A percentile compares a stretch with the other conserved stretches of the same genome.
These are phyloP conservation scores for Luffa aegyptiaca DNA, from an alignment of 306 rosid genomes.

Conservation along the genomic window DNA sequence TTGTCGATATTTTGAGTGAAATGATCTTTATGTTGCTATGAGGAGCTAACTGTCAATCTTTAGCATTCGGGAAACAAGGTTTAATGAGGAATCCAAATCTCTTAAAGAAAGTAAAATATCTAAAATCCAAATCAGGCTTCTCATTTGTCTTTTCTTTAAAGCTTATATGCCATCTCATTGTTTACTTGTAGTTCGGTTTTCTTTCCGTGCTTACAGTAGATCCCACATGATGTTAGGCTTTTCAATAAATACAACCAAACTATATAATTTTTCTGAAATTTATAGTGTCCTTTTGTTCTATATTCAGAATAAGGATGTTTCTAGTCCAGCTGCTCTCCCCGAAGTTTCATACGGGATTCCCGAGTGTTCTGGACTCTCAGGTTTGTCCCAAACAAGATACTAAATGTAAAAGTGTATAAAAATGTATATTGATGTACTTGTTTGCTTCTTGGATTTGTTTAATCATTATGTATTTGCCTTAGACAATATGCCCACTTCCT, in stretches of 20 bases:
- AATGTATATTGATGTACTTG: background rate
- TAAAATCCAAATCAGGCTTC: background rate
- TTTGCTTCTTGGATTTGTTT: slow-evolving; percentile 7
- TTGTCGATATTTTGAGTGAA: background rate
- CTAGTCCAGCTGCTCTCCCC: slow-evolving; percentile 28
- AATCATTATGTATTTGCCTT: slow-evolving; percentile 14
- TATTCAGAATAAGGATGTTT: slow-evolving; percentile 43
- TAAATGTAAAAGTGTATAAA: background rate
- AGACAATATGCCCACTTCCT: slow-evolving; percentile 43
- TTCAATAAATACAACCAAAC: background rate
- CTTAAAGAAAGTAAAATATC: background rate
- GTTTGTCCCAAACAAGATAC: slow-evolving; percentile 28
- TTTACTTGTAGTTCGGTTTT: background rate
- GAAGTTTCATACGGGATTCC: slow-evolving; percentile 40
- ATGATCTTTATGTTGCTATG: background rate
- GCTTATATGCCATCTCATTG: background rate
- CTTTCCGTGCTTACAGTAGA: background rate
- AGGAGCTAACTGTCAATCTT: background rate
- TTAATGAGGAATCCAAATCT: background rate
- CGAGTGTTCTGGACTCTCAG: slow-evolving; percentile 36
- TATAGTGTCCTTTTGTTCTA: slow-evolving; percentile 10
- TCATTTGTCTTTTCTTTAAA: background rate
- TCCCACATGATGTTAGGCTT: background rate
- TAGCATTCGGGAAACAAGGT: background rate
- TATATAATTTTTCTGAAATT: background rate